Evolutionary conservation across 1,139 yeast genomes (phyloP), one percentile per base, ranked within the genome.

Genomic region (Taphrina confusa): DNA sequence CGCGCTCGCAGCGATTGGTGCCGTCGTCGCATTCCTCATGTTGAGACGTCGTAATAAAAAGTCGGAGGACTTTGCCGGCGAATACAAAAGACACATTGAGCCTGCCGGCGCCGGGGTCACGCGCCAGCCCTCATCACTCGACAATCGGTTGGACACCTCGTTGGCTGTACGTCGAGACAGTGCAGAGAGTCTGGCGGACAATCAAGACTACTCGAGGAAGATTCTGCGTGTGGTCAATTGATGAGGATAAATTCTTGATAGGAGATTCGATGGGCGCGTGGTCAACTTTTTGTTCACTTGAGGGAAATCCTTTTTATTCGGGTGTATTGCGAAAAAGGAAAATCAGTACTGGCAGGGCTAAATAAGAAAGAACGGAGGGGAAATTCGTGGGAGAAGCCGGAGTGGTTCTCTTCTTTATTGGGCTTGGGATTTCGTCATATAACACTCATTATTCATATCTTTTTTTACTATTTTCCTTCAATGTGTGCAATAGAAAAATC

Each of bases 141-240:
- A 85, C 71, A 87, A 85, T 50, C 76, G 88, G 63, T 73, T 83
- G 64, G 82, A 83, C 69, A 87, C 88, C 1, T 77, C 81, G 50
- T 81, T 85, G 83, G 76, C 85, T 72, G 82, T 87, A 70, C 80
- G 89, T 64, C 77, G 94, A 65, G 74, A 85, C 61, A 80, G 85
- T 62, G 90, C 85, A 68, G 91, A 90, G 12, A 80, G 87, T 23
- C 76, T 86, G 64, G 91, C 89, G 12, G 94, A 86, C 70, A 90
- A 85, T 65, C 80, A 87, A 11, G 92, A 86, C 70, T 85, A 85
- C 72, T 79, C 85, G 52, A 77, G 90, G 66, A 85, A 85, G 72
- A 82, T 85, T 31, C 75, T 86, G 61, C 82, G 84, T 64, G 91
- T 86, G 36, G 45, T 54, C 51, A 54, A 54, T 33, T 54, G 30